Evolutionary conservation across 352 stramenopile species (phyloP).

Genomic region (Aphanomyces invadans): DNA sequence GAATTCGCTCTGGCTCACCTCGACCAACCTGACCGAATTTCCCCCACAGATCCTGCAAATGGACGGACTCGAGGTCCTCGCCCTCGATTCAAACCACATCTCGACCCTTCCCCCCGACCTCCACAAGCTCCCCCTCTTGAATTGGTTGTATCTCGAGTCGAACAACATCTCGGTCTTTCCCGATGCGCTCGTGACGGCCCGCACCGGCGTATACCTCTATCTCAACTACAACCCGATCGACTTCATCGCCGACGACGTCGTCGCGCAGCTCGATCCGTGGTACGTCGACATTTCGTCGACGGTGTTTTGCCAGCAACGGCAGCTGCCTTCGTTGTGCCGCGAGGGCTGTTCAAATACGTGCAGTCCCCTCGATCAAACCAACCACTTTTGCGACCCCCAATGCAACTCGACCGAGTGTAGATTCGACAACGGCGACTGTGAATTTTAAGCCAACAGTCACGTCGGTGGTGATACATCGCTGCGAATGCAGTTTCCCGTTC

Average conservation of each 20-base stretch:
- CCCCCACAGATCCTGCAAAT: background rate
- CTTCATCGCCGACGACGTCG: background rate
- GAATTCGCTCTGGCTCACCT: background rate
- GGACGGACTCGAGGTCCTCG: background rate
- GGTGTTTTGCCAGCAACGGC: background rate
- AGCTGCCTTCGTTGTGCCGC: background rate
- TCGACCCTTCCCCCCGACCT: background rate
- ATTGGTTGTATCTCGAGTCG: background rate
- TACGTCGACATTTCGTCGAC: background rate
- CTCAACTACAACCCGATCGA: background rate
- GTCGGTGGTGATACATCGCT: too few relatives aligned
- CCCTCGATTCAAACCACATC: background rate
- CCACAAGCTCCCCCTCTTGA: background rate
- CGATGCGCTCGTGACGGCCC: background rate
- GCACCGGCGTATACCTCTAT: background rate
- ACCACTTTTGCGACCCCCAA: background rate
- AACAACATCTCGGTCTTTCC: slow-evolving; percentile 3
- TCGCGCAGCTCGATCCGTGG: background rate
- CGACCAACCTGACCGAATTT: background rate
- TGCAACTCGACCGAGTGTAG: background rate
- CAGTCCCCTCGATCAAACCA: background rate
- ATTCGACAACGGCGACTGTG: slow-evolving; percentile 1
- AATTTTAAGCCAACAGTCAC: too few relatives aligned
- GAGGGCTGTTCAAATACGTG: background rate
- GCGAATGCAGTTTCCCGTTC: too few relatives aligned